Conservation (phyloP, 805 yeast species). For the Myxozyma udenii region DNA sequence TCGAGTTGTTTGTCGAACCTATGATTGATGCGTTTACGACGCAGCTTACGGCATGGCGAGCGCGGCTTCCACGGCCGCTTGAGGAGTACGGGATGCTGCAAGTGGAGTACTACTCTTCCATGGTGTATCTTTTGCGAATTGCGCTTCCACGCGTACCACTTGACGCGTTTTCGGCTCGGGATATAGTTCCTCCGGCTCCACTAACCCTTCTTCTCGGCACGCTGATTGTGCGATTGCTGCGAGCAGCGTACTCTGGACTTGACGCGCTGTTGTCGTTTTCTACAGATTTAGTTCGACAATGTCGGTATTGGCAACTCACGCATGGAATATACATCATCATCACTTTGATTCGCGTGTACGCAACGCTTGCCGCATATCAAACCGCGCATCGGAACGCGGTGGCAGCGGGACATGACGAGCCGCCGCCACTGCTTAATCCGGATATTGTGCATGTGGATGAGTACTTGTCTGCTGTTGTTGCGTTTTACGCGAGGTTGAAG, state of each 20-base stretch:
- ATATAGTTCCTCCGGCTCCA: not conserved
- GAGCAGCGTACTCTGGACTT: conserved; percentile 6
- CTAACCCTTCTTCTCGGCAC: conserved; percentile 4
- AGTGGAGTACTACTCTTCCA: conserved; percentile 3
- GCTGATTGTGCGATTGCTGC: not conserved
- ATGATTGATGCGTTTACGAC: conserved; percentile 5
- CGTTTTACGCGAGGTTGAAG: not conserved
- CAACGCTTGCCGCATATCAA: conserved; percentile 1
- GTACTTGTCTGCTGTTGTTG: not conserved
- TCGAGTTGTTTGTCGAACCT: conserved; percentile 8
- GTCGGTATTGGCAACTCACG: conserved; percentile 6
- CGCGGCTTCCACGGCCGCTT: not conserved
- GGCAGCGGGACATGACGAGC: too few relatives aligned
- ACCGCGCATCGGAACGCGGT: not conserved
- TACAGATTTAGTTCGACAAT: not conserved
- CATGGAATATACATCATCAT: conserved; percentile 1
- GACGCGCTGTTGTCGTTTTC: conserved; percentile 2
- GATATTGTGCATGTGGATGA: not conserved
- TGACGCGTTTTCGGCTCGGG: not conserved
- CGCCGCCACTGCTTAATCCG: not conserved
- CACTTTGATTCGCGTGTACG: conserved; percentile 3
- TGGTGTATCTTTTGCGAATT: conserved; percentile 6
- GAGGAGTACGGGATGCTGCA: conserved; percentile 1
- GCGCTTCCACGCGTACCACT: conserved; percentile 8
- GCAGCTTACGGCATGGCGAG: conserved; percentile 4